Percentiles rank a stretch among this genome's conserved stretches.
Evolutionary conservation across 345 rosid genomes (phyloP).

Genomic region (Salix viminalis): DNA sequence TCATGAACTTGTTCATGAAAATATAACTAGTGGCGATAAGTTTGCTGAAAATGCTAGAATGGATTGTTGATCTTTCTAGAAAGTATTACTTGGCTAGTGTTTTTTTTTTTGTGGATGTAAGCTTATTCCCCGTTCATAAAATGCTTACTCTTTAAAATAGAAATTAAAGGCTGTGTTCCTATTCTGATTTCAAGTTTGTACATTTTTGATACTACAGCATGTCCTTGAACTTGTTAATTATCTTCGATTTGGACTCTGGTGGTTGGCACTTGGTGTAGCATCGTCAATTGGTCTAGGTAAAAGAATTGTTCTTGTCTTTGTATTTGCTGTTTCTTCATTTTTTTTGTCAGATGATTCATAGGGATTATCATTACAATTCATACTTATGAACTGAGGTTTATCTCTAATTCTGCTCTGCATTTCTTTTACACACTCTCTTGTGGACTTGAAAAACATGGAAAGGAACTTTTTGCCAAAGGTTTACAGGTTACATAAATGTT

Average conservation of each 20-base stretch:
- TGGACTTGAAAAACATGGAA: not conserved
- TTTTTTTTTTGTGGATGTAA: too few species aligned
- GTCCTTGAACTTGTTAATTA: slow-evolving; percentile 66
- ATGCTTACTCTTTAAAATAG: not conserved
- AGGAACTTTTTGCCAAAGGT: not conserved
- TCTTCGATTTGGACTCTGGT: slow-evolving; percentile 72
- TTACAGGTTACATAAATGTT: not conserved
- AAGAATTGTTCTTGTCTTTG: slow-evolving; percentile 9
- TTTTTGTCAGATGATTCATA: not conserved
- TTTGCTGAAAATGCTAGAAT: not conserved
- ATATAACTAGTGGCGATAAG: not conserved
- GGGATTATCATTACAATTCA: not conserved
- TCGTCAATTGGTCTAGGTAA: slow-evolving; percentile 99
- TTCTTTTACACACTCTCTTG: not conserved
- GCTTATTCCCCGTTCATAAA: not conserved
- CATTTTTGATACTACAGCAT: slow-evolving; percentile 48
- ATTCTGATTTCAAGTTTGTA: not conserved
- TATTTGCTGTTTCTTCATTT: not conserved
- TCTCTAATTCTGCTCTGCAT: not conserved
- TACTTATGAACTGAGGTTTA: not conserved
- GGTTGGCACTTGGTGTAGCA: slow-evolving; percentile 95
- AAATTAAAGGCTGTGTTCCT: not conserved
- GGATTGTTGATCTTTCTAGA: not conserved
- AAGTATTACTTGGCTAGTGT: not conserved
- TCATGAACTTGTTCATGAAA: too few species aligned